Evolutionary conservation across 129 eudicot genomes (phyloP).

Genomic region (Centrapalus pauciflorus): DNA sequence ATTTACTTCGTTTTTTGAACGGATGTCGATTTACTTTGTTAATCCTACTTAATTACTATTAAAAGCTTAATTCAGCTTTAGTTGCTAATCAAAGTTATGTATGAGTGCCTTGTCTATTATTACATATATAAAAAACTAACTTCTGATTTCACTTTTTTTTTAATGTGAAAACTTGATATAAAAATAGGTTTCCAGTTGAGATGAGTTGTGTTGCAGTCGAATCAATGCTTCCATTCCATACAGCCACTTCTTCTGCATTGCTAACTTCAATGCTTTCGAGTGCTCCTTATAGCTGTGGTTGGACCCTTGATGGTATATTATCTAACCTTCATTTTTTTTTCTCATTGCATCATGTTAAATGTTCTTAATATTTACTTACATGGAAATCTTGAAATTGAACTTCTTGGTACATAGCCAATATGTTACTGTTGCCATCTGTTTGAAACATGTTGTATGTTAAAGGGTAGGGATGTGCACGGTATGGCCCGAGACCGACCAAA

Average conservation of each 20-base stretch:
- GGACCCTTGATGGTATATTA: slow-evolving; percentile 69
- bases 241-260: slow-evolving; percentile 86
- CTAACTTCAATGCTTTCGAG: slow-evolving; percentile 75
- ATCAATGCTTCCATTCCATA: slow-evolving; percentile 66
- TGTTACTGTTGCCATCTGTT: neutral
- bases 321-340: neutral
- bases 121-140: neutral
- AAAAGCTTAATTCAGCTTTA: neutral
- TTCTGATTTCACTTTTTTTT: neutral
- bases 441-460: slow-evolving; percentile 1
- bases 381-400: neutral
- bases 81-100: too few species aligned
- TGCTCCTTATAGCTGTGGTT: slow-evolving; percentile 52
- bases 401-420: neutral
- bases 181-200: slow-evolving; percentile 71
- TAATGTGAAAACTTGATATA: neutral
- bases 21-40: neutral
- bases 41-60: neutral
- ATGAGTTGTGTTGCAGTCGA: slow-evolving; percentile 43
- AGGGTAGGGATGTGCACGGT: too few species aligned
- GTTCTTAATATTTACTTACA: neutral
- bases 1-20: too few species aligned
- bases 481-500: too few species aligned
- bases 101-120: neutral
- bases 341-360: neutral